A percentile compares a stretch with the other conserved stretches of the same genome.
phyloP scores from a whole-genome alignment of 225 moss, liverwort and hornwort species.

The Pseudisothecium myosuroides region DNA sequence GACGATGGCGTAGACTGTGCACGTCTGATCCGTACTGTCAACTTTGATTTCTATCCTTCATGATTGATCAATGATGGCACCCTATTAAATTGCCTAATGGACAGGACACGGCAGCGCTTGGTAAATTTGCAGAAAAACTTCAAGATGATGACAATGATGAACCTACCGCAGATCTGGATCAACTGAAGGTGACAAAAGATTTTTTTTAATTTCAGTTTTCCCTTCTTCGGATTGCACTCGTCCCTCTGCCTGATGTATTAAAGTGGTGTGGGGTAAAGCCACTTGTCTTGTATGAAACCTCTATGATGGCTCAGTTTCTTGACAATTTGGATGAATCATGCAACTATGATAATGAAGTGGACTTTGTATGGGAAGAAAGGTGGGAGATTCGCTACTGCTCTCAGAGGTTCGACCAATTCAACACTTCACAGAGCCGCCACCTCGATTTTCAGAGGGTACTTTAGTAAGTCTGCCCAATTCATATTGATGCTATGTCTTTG shows the following conservation, averaged over 20 bases:
- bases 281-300: background rate
- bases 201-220: background rate
- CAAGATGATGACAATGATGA: constrained; percentile 14
- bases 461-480: constrained; percentile 40
- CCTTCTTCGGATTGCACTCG: background rate
- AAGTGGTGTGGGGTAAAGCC: background rate
- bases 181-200: constrained; percentile 24
- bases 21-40: background rate
- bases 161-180: background rate
- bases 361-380: constrained; percentile 7
- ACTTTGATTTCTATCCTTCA: background rate
- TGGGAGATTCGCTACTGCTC: constrained; percentile 7
- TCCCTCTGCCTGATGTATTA: background rate
- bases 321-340: background rate
- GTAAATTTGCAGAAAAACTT: constrained; percentile 18
- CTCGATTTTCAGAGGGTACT: constrained; percentile 86
- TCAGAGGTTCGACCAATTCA: constrained; percentile 42
- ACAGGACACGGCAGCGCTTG: constrained; percentile 66
- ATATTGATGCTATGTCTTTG: background rate
- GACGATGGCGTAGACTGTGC: background rate
- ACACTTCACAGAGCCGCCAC: constrained; percentile 80
- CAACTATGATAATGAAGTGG: background rate
- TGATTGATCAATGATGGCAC: background rate
- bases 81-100: background rate
- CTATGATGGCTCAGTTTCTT: background rate